These are phyloP conservation scores for Xanthoconium stramineum DNA, from an alignment of 768 basidiomycete species.

Conservation along the genomic window DNA sequence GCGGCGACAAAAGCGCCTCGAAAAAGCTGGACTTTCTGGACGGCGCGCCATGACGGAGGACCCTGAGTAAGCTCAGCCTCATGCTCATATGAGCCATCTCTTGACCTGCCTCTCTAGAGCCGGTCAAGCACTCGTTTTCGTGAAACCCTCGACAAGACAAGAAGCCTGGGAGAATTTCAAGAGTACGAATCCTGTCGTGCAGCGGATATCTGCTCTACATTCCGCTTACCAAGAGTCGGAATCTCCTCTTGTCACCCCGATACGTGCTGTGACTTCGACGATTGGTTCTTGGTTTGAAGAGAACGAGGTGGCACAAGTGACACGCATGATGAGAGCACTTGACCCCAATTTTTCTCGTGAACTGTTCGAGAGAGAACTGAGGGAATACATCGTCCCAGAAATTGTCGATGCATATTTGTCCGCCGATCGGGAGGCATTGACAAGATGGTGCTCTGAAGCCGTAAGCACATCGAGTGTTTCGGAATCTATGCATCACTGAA, in stretches of 20 bases:
- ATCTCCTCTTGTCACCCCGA: conserved; percentile 75
- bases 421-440: conserved; percentile 82
- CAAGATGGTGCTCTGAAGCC: conserved; percentile 93
- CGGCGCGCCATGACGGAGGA: conserved; percentile 60
- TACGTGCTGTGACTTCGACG: conserved; percentile 81
- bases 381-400: conserved; percentile 98
- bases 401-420: conserved; percentile 94
- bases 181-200: conserved; percentile 74
- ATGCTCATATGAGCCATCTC: neutral
- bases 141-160: conserved; percentile 75
- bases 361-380: conserved; percentile 80
- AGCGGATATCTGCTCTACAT: conserved; percentile 52
- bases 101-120: conserved; percentile 51
- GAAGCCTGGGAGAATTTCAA: conserved; percentile 81
- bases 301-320: conserved; percentile 96
- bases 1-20: conserved; percentile 75
- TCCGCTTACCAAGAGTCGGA: conserved; percentile 90
- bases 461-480: conserved; percentile 45
- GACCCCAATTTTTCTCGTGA: conserved; percentile 89
- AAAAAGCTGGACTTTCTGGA: conserved; percentile 71
- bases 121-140: conserved; percentile 79
- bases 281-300: conserved; percentile 94
- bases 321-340: conserved; percentile 78
- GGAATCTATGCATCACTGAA: neutral
- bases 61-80: conserved; percentile 63